Evolutionary conservation across 768 basidiomycete species (phyloP).

Genomic region (Mycena floridula): DNA sequence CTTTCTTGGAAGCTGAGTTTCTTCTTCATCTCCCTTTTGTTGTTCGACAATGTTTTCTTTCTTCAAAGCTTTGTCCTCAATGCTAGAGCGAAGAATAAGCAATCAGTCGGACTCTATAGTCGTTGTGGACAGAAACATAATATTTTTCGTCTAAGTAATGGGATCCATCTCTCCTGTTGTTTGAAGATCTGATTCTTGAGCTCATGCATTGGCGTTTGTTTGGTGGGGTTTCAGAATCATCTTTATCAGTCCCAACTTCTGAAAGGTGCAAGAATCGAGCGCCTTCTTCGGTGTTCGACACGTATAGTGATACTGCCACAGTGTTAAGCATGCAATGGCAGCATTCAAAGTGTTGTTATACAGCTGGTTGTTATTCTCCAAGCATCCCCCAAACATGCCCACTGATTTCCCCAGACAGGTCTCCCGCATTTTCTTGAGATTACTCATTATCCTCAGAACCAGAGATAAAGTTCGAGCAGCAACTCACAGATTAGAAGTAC

Average conservation of each 20-base stretch:
- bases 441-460: conserved; percentile 27
- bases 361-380: conserved; percentile 94
- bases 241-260: conserved; percentile 90
- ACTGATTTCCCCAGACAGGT: conserved; percentile 82
- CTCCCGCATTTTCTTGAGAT: conserved; percentile 90
- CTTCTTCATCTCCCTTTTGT: too few relatives aligned
- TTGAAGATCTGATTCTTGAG: conserved; percentile 79
- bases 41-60: too few relatives aligned
- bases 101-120: too few relatives aligned
- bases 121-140: too few relatives aligned
- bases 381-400: conserved; percentile 91
- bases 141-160: too few relatives aligned
- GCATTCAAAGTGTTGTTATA: conserved; percentile 20
- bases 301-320: conserved; percentile 69
- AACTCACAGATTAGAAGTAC: conserved; percentile 85
- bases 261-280: conserved; percentile 92
- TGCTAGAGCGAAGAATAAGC: too few relatives aligned
- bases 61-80: too few relatives aligned
- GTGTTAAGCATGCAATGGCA: background rate
- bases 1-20: too few relatives aligned
- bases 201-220: conserved; percentile 83
- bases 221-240: conserved; percentile 84
- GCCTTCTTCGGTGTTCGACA: conserved; percentile 86
- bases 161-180: conserved; percentile 81
- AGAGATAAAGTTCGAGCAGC: background rate